Evolutionary conservation across 2,329 filamentous ascomycete species (phyloP).

Genomic region (Venturiaceae sp.): DNA sequence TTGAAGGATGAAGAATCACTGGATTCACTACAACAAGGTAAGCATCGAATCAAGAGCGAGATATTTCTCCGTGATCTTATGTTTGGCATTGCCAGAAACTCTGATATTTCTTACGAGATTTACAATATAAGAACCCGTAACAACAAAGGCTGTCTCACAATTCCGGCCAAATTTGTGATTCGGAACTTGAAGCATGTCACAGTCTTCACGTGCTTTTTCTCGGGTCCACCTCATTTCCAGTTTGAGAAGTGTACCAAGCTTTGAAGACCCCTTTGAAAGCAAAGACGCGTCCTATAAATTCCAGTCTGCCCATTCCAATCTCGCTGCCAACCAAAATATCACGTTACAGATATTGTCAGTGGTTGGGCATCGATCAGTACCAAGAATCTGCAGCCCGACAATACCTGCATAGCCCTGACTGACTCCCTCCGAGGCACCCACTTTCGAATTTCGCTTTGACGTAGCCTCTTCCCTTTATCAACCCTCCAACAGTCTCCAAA

Average conservation of each 20-base stretch:
- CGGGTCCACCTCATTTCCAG: not conserved
- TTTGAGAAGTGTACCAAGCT: not conserved
- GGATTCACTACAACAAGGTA: no score
- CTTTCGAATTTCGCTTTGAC: constrained; percentile 1
- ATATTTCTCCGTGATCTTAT: no score
- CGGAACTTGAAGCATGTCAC: not conserved
- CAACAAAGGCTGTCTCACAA: no score
- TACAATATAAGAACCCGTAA: no score
- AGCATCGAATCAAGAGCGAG: no score
- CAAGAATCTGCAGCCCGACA: not conserved
- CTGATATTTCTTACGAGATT: no score
- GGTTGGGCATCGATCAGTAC: not conserved
- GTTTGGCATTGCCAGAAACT: no score
- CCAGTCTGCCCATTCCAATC: not conserved
- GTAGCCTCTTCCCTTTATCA: not conserved
- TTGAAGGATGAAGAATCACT: no score
- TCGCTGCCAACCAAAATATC: not conserved
- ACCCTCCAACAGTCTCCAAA: not conserved
- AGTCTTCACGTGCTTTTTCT: not conserved
- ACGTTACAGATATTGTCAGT: not conserved
- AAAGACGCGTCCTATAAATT: not conserved
- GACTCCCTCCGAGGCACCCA: not conserved
- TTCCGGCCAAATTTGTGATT: no score
- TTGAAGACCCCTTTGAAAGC: not conserved
- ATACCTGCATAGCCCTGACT: not conserved